Base-by-base conservation (phyloP, 2,329 filamentous ascomycete species). In the Waltergamsia citrina region DNA sequence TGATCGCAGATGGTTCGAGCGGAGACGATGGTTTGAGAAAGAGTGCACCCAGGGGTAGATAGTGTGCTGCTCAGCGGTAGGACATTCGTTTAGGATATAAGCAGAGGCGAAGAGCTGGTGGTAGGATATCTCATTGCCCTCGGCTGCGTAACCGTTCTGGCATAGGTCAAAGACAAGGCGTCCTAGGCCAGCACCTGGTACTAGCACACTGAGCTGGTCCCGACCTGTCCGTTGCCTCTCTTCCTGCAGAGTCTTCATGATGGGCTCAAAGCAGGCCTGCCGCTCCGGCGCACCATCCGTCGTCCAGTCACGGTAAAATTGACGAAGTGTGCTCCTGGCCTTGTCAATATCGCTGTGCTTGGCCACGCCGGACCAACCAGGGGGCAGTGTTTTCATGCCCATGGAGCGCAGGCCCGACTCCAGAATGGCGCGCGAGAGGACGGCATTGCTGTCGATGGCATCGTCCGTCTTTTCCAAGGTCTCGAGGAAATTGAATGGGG, bases 41-140 rank as follows among this genome's bases (percentile, higher is more conserved):
- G 76, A 78, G 42, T 92, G 74, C 4, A 86, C 75, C 74, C 90
- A 98, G 1, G 92, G 92, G 49, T 82, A 85, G 33, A 98, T 68
- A 7, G 67, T 75, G 56, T 87, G 85, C 40, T 82, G 68, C 12
- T 69, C 68, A 1, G 71, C 71, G 3, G 55, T 51, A 1, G 63
- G 47, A 5, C 79, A 84, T 46, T 67, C 69, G 54, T 90, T 88
- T 31, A 88, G 71, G 12, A 88, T 72, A 51, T 84, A 80, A 1
- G 73, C 75, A 6, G 85, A 93, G 2, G 86, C 86, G 38, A 96
- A 68, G n/a, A 98, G 73, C 54, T 94, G 86, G 55, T 98, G 92
- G 51, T 94, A 96, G 3, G 88, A 95, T 41, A 96, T 94, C 59
- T 98, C 85, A 51, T 95, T 96, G 19, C 90, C 90, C 55, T 95